A percentile compares a stretch with the other conserved stretches of the same genome.
Conservation (phyloP, 176 grass and related monocot species). For the Elymus sibiricus region DNA sequence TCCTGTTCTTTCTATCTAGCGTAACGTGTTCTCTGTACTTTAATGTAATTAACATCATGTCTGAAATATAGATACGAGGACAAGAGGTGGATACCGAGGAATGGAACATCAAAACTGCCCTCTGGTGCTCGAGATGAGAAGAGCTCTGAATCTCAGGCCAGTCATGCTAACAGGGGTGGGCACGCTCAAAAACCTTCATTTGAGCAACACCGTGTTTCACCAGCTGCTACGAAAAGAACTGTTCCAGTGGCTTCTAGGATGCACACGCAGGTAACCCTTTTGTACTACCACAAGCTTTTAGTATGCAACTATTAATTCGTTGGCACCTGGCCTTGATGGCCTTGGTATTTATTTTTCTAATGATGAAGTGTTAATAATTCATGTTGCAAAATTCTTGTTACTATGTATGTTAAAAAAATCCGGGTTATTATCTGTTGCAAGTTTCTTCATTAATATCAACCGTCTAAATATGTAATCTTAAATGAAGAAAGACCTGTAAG, state of each 20-base stretch:
- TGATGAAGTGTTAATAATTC: constrained; percentile 10
- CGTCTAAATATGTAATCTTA: background rate
- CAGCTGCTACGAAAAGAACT: constrained; percentile 38
- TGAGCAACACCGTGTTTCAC: constrained; percentile 50
- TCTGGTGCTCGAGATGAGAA: constrained; percentile 54
- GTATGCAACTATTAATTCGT: background rate
- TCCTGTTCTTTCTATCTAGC: constrained; percentile 17
- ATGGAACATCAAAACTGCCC: constrained; percentile 48
- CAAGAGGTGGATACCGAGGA: constrained; percentile 90
- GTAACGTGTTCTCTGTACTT: background rate
- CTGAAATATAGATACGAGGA: constrained; percentile 82
- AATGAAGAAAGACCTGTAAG: background rate
- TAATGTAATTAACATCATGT: constrained; percentile 10
- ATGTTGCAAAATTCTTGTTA: background rate
- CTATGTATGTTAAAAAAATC: background rate
- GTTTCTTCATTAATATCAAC: background rate
- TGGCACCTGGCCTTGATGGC: background rate
- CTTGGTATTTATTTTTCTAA: constrained; percentile 10
- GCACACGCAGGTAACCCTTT: constrained; percentile 46
- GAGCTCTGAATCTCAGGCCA: constrained; percentile 38
- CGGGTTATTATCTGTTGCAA: background rate
- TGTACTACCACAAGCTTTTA: background rate
- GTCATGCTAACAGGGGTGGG: constrained; percentile 37
- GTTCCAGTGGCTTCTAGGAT: constrained; percentile 55
- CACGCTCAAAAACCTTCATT: constrained; percentile 58